Evolutionary conservation across 1,284 basidiomycete genomes (phyloP).

Genomic region (Microbotryum silenes-acaulis): DNA sequence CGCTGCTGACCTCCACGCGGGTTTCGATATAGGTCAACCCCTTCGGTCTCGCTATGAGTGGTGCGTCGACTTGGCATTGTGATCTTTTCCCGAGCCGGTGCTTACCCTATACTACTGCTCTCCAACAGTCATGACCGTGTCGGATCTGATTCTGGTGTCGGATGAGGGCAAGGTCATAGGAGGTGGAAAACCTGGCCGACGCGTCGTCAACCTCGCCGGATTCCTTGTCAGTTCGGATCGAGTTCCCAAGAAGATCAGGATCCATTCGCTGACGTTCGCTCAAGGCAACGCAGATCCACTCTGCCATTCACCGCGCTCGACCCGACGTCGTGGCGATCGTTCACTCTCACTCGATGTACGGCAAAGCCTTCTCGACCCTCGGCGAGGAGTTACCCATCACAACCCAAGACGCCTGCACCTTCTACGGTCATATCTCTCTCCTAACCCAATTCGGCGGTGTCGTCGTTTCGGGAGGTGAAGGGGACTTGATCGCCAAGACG

Average conservation of each 20-base stretch:
- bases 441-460: slow-evolving; percentile 50
- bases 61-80: background rate
- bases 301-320: slow-evolving; percentile 51
- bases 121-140: slow-evolving; percentile 19
- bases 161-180: slow-evolving; percentile 49
- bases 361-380: slow-evolving; percentile 56
- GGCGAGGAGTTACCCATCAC: slow-evolving; percentile 41
- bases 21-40: slow-evolving; percentile 36
- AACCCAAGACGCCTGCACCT: slow-evolving; percentile 41
- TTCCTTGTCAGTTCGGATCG: slow-evolving; percentile 11
- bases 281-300: slow-evolving; percentile 15
- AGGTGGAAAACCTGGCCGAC: slow-evolving; percentile 40
- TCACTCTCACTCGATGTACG: slow-evolving; percentile 56
- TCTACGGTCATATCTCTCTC: slow-evolving; percentile 37
- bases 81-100: background rate
- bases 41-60: slow-evolving; percentile 40
- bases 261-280: background rate
- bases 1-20: background rate
- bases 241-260: background rate
- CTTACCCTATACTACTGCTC: no score
- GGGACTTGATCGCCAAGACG: slow-evolving; percentile 50
- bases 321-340: slow-evolving; percentile 58
- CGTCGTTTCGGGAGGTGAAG: slow-evolving; percentile 54
- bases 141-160: slow-evolving; percentile 41
- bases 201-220: slow-evolving; percentile 34